phyloP scores from a whole-genome alignment of 495 filamentous ascomycete genomes.

The Tetracladium marchalianum region DNA sequence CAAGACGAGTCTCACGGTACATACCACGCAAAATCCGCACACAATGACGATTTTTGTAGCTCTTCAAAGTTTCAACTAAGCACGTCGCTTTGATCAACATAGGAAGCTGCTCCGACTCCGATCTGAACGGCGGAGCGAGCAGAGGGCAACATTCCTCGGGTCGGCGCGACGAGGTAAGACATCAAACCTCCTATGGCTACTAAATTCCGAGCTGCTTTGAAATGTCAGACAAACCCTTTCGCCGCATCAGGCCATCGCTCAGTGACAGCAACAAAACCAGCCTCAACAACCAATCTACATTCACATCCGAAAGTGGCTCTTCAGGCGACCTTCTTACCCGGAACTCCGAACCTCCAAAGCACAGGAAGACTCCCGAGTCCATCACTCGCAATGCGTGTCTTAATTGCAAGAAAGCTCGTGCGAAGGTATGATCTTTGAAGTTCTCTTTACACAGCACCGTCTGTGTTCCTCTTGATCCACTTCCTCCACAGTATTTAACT shows the following conservation, averaged over 20 bases:
- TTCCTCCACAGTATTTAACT: not conserved
- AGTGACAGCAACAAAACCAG: constrained; percentile 15
- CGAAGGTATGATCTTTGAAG: constrained; percentile 11
- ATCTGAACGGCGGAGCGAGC: too few species aligned
- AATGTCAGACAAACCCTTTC: constrained; percentile 10
- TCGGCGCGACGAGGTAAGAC: too few species aligned
- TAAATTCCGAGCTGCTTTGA: too few species aligned
- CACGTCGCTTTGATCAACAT: too few species aligned
- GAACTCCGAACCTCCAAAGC: constrained; percentile 9
- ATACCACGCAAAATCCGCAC: too few species aligned
- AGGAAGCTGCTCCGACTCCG: too few species aligned
- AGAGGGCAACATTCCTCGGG: too few species aligned
- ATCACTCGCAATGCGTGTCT: constrained; percentile 21
- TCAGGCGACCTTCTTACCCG: constrained; percentile 7
- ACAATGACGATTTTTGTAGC: too few species aligned
- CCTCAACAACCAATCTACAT: constrained; percentile 15
- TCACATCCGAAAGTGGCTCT: constrained; percentile 12
- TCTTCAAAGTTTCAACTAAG: too few species aligned
- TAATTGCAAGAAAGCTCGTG: constrained; percentile 20
- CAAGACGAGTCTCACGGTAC: too few species aligned
- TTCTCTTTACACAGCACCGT: constrained; percentile 48
- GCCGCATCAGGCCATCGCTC: constrained; percentile 15
- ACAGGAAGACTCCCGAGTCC: constrained; percentile 11
- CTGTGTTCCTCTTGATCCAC: constrained; percentile 21
- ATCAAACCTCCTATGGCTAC: too few species aligned